These are phyloP conservation scores for Nakazawaea sp. DNA, from an alignment of 805 yeast species.

Conservation along the genomic window DNA sequence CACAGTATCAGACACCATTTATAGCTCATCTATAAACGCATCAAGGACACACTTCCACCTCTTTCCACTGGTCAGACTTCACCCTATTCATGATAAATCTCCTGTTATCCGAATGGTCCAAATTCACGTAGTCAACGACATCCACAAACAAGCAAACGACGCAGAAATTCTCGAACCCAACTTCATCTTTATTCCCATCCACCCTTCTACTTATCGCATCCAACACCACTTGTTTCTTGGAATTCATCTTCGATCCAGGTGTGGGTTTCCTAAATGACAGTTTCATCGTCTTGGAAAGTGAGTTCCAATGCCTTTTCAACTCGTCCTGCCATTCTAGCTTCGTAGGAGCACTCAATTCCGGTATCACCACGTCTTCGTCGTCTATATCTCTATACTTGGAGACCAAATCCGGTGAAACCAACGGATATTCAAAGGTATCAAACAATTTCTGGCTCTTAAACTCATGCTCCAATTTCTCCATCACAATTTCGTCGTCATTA, in stretches of 20 bases:
- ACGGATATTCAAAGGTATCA: slow-evolving; percentile 17
- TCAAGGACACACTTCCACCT: slow-evolving; percentile 73
- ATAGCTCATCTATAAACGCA: too few species aligned
- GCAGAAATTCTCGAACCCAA: slow-evolving; percentile 58
- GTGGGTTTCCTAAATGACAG: slow-evolving; percentile 66
- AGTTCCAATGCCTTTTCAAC: slow-evolving; percentile 54
- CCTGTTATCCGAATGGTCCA: slow-evolving; percentile 45
- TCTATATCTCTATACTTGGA: not conserved
- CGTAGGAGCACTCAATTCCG: slow-evolving; percentile 35
- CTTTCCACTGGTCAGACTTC: slow-evolving; percentile 62
- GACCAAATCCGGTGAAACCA: slow-evolving; percentile 15
- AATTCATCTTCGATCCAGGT: slow-evolving; percentile 56
- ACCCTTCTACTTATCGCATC: slow-evolving; percentile 79
- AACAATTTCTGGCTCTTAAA: slow-evolving; percentile 3
- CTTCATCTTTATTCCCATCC: slow-evolving; percentile 65
- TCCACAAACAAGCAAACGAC: slow-evolving; percentile 66
- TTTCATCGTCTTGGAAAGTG: slow-evolving; percentile 50
- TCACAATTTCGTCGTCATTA: not conserved
- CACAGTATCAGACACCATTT: too few species aligned
- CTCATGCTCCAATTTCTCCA: slow-evolving; percentile 3
- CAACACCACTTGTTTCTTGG: slow-evolving; percentile 45
- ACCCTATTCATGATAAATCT: slow-evolving; percentile 48
- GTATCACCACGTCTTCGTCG: not conserved
- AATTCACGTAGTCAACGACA: slow-evolving; percentile 60
- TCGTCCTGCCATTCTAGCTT: slow-evolving; percentile 64